Evolutionary conservation across 2,329 filamentous ascomycete genomes (phyloP), one percentile per base, ranked within the genome.

Genomic region (Lachnellula suecica): DNA sequence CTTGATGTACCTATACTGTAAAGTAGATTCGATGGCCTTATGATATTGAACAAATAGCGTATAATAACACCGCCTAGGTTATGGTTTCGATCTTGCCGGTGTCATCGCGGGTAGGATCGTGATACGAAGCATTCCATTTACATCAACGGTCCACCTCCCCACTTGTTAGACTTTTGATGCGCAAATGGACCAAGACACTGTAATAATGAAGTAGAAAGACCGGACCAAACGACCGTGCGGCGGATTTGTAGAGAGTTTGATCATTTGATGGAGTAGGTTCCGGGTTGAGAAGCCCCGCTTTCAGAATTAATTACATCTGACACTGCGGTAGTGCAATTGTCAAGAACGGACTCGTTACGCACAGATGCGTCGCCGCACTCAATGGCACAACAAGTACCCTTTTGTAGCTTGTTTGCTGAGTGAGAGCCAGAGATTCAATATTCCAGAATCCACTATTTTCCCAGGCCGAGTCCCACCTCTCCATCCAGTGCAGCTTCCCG

Each of bases 31-130:
- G 22, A 19, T 29, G 11, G 23, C 20, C 19, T 24, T 24, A 43
- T 22, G 29, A n/a, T 42, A 13, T 50, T 47, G 23, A 51, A 46
- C 35, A 53, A 49, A 13, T 24, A 13, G n/a, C n/a, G n/a, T n/a
- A n/a, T n/a, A n/a, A n/a, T n/a, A n/a, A n/a, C n/a, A n/a, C n/a
- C n/a, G n/a, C n/a, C 42, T 40, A n/a, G 40, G 37, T 52, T 49
- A 49, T 37, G 44, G 48, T 56, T 53, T 58, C 52, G 49, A 60
- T 58, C 53, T 54, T 23, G 49, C 46, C 48, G 57, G 4, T 17
- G 37, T 49, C 31, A 22, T 46, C 50, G 49, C 51, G 53, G 51
- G 53, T 47, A 51, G 49, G 51, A 59, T 59, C 49, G 46, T 34
- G 46, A 48, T 45, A 25, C 13, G 10, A 10, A 22, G 25, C 25